Base-by-base conservation (phyloP, 1,284 basidiomycete species). In the Trichosporon sp. region DNA sequence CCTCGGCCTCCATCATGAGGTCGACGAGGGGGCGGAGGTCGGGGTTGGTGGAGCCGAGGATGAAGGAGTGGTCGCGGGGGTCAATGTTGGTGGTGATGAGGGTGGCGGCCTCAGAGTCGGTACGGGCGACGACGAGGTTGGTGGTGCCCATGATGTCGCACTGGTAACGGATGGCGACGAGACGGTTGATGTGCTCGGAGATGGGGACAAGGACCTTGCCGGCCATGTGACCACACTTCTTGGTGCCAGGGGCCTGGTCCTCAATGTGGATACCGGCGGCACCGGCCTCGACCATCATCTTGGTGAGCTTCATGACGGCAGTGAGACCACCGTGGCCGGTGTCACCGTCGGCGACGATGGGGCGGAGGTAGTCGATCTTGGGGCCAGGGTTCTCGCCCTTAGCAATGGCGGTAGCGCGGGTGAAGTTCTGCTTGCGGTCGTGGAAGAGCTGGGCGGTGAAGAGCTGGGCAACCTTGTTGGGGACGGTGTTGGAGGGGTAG, bases 11-110 rank as follows among this genome's bases (percentile, higher is more conserved):
- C 70, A 86, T 87, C 91, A 98, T 95, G 74, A 92, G 88, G 35
- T 86, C 86, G 72, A 91, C 92, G 67, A 98, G 87, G 18, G 93
- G 88, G 23, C 85, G 85, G 29, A 88, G 83, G 63, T 80, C 74
- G 11, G 91, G 81, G 83, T 97, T 95, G 63, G 95, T 96, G 68
- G 88, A 89, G 58, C 96, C 96, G 38, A 98, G 89, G 81, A 99
- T 95, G 87, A 98, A 99, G 34, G 93, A 84, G 78, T 99, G 96
- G 85, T 99, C 96, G 47, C 96, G 91, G 77, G 91, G 89, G 84
- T 99, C 97, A 73, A 99, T 93, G 85, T 98, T 98, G 77, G 92
- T 91, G 65, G 95, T 93, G 86, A 99, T 93, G 75, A 99, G 89
- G 1, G 95, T 98, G 3, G 96, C 96, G 8, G 96, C 95, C 83